These are phyloP conservation scores for Beta macrorhiza DNA, from an alignment of 179 eudicot genomes.

Conservation along the genomic window DNA sequence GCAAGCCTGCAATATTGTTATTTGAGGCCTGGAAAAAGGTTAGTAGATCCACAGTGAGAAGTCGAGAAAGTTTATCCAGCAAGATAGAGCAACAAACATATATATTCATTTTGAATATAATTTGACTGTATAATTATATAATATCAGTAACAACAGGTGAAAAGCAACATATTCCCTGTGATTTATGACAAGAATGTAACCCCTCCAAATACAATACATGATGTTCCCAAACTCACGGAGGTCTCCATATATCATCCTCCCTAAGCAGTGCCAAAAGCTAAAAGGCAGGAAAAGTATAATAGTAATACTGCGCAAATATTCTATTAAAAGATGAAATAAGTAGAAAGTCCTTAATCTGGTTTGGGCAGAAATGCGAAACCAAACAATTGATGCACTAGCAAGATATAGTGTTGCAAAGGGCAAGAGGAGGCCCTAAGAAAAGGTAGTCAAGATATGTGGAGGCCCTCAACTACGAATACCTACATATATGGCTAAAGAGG, in stretches of 20 bases:
- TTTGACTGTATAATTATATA: not conserved
- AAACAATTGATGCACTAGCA: not conserved
- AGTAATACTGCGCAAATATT: not conserved
- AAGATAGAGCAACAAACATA: constrained; percentile 7
- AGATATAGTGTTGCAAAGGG: not conserved
- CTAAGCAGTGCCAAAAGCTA: constrained; percentile 4
- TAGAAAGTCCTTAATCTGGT: not conserved
- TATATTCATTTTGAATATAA: not conserved
- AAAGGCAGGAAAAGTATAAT: not conserved
- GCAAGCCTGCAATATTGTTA: constrained; percentile 71
- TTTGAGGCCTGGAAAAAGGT: constrained; percentile 63
- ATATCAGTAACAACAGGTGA: not conserved
- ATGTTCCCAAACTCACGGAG: not conserved
- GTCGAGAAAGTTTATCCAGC: not conserved
- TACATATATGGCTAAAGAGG: not conserved
- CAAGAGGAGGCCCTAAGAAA: not conserved
- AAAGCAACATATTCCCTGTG: not conserved
- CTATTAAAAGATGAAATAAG: too few relatives aligned
- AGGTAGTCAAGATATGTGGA: constrained; percentile 3
- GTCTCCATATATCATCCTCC: not conserved
- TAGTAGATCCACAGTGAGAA: constrained; percentile 1
- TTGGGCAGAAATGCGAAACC: not conserved
- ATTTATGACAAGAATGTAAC: too few relatives aligned
- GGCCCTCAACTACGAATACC: not conserved
- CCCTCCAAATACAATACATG: too few relatives aligned